Evolutionary conservation across 2,329 filamentous ascomycete species (phyloP).

Genomic region (Microsporum ferrugineum): DNA sequence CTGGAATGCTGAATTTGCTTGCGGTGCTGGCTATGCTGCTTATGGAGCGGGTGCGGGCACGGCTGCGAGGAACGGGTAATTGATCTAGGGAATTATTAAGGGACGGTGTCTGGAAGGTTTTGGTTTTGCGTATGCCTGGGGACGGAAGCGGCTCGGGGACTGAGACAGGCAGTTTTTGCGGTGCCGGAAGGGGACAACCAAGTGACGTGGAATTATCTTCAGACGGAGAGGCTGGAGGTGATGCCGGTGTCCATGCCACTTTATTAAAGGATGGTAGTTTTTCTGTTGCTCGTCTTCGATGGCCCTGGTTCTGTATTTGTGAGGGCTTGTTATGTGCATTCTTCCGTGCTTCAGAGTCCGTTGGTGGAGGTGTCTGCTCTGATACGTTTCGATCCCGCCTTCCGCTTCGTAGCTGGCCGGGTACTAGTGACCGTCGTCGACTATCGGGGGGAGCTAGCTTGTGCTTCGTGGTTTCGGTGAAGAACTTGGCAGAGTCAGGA

Average conservation of each 20-base stretch:
- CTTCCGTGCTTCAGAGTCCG: not conserved
- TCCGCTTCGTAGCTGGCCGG: not conserved
- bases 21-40: conserved; percentile 14
- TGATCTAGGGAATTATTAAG: not conserved
- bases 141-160: not conserved
- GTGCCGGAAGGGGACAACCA: not conserved
- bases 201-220: not conserved
- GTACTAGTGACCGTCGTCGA: not conserved
- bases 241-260: not conserved
- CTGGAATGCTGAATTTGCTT: conserved; percentile 13
- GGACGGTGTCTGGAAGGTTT: not conserved
- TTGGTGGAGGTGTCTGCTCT: not conserved
- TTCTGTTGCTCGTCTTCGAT: not conserved
- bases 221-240: not conserved
- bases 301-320: not conserved
- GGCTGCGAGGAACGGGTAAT: not conserved
- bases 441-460: not conserved
- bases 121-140: not conserved
- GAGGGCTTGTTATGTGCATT: not conserved
- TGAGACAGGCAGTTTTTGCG: not conserved
- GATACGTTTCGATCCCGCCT: not conserved
- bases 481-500: not conserved
- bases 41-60: conserved; percentile 11
- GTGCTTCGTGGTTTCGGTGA: not conserved
- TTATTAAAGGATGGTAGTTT: not conserved